Percentiles rank a stretch among this genome's conserved stretches.
Evolutionary conservation across 805 yeast species (phyloP).

Genomic region (Candida ulmi): DNA sequence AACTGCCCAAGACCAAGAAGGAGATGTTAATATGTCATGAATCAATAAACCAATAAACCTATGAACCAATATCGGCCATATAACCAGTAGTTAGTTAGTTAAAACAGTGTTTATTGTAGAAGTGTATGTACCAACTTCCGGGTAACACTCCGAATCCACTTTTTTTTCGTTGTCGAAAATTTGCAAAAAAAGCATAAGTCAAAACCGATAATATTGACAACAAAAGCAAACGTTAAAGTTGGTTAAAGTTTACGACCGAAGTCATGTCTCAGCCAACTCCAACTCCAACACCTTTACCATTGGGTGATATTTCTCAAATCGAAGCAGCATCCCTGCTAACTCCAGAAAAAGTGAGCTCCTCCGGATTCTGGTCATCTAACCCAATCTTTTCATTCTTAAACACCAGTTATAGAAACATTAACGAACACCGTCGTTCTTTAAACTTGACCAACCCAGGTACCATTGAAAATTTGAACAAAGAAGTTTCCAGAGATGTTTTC

Average conservation of each 20-base stretch:
- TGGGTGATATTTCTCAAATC: slow-evolving; percentile 57
- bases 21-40: neutral
- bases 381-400: slow-evolving; percentile 77
- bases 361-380: slow-evolving; percentile 72
- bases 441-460: slow-evolving; percentile 92
- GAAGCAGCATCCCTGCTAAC: slow-evolving; percentile 56
- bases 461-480: slow-evolving; percentile 87
- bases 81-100: no score
- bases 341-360: slow-evolving; percentile 45
- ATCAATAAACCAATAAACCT: neutral
- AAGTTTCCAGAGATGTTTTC: slow-evolving; percentile 90
- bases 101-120: no score
- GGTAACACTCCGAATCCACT: neutral
- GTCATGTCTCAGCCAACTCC: slow-evolving; percentile 32
- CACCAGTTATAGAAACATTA: slow-evolving; percentile 65
- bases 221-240: neutral
- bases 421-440: slow-evolving; percentile 74
- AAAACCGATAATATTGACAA: neutral
- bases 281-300: no score
- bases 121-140: neutral
- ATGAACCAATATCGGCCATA: neutral
- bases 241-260: neutral
- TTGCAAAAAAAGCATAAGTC: neutral
- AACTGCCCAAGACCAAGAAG: neutral
- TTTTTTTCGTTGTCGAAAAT: slow-evolving; percentile 1